These are phyloP conservation scores for Triglochin maritima DNA, from an alignment of 106 monocot genomes.

Conservation along the genomic window DNA sequence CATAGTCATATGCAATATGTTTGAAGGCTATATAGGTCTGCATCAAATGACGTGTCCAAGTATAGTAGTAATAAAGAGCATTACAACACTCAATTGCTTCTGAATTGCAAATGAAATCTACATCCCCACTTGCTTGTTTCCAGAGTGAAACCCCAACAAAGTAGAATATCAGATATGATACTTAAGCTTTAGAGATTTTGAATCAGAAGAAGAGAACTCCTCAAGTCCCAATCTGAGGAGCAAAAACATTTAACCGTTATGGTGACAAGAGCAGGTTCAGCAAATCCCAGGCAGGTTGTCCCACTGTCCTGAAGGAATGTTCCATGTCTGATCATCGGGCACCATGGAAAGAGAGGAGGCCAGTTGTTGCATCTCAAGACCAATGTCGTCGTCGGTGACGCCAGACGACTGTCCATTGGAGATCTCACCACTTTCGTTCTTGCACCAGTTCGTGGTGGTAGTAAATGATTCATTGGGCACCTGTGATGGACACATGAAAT, in stretches of 20 bases:
- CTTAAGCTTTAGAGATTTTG: conserved; percentile 1
- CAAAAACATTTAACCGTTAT: no score
- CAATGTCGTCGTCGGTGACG: conserved; percentile 19
- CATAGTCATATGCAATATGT: no score
- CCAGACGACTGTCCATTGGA: conserved; percentile 29
- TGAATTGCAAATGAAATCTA: no score
- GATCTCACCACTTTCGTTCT: conserved; percentile 8
- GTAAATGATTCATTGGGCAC: not conserved
- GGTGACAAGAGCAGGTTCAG: not conserved
- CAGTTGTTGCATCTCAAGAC: conserved; percentile 23
- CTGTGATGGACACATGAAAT: not conserved
- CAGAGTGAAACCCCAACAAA: not conserved
- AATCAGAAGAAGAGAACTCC: not conserved
- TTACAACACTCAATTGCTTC: no score
- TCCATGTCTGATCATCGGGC: conserved; percentile 15
- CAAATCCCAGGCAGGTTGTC: conserved; percentile 4
- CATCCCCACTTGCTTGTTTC: not conserved
- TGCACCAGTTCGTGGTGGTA: not conserved
- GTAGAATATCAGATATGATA: not conserved
- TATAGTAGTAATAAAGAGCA: no score
- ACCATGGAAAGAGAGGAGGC: conserved; percentile 4
- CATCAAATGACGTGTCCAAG: no score
- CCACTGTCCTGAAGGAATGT: conserved; percentile 6
- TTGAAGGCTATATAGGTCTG: no score
- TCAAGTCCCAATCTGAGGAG: not conserved